phyloP scores from a whole-genome alignment of 2,329 filamentous ascomycete species.

The Pseudogymnoascus sp. region DNA sequence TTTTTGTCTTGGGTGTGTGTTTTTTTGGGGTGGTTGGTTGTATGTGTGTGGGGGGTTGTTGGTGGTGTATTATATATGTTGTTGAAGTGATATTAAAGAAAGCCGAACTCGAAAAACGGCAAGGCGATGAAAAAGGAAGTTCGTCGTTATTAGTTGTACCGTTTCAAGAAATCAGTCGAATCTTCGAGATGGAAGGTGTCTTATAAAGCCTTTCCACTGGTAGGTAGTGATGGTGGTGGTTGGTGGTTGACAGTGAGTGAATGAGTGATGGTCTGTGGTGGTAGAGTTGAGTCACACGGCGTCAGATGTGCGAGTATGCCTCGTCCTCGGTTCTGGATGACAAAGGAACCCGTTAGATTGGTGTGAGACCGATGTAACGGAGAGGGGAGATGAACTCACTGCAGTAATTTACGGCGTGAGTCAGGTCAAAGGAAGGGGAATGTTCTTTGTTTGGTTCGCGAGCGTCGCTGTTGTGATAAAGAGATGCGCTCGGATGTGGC shows the following conservation, averaged over 20 bases:
- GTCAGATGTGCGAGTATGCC: neutral
- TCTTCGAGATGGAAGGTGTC: neutral
- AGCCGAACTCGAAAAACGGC: too few species aligned
- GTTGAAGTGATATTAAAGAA: neutral
- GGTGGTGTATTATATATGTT: neutral
- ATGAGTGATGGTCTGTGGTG: neutral
- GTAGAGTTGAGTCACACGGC: neutral
- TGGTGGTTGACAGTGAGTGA: neutral
- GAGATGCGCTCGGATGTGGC: neutral
- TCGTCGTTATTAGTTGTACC: too few species aligned
- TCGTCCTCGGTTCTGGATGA: neutral
- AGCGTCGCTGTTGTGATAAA: neutral
- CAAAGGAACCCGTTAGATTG: neutral
- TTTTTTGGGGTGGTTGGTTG: too few species aligned
- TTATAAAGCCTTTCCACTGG: neutral
- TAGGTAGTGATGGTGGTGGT: neutral
- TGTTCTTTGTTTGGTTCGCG: neutral
- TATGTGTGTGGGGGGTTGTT: neutral
- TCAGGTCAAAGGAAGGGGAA: neutral
- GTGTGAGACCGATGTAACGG: neutral
- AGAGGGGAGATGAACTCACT: neutral
- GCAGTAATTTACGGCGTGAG: neutral
- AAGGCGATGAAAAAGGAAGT: neutral
- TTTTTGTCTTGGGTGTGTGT: too few species aligned
- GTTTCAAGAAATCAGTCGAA: neutral